These are phyloP conservation scores for Pythium apleroticum DNA, from an alignment of 352 stramenopile genomes.

Conservation along the genomic window DNA sequence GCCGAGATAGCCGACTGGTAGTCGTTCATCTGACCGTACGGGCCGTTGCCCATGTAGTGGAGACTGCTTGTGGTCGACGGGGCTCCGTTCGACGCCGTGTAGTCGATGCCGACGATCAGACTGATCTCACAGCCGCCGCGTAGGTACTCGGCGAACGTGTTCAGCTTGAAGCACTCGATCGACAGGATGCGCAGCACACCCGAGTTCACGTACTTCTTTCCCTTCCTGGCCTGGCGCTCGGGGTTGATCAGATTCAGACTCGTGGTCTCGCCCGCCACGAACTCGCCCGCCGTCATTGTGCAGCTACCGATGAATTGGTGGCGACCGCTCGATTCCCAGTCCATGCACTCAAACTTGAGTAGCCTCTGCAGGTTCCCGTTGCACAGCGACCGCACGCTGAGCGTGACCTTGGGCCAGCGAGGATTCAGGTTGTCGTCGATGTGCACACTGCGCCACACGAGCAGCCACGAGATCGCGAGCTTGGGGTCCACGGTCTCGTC, in stretches of 20 bases:
- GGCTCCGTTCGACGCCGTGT: conserved; percentile 67
- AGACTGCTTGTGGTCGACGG: conserved; percentile 48
- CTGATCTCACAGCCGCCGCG: conserved; percentile 72
- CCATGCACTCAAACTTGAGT: conserved; percentile 76
- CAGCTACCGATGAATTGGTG: conserved; percentile 72
- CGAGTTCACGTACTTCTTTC: conserved; percentile 75
- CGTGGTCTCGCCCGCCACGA: conserved; percentile 53
- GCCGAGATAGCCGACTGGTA: conserved; percentile 78
- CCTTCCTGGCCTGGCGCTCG: conserved; percentile 63
- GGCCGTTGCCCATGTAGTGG: conserved; percentile 57
- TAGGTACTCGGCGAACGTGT: conserved; percentile 74
- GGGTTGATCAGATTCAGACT: conserved; percentile 64
- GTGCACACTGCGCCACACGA: conserved; percentile 67
- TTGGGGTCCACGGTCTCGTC: conserved; percentile 41
- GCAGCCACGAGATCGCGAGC: conserved; percentile 45
- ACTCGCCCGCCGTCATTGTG: conserved; percentile 49
- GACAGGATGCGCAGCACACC: conserved; percentile 58
- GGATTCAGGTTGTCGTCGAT: conserved; percentile 72
- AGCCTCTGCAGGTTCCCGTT: conserved; percentile 56
- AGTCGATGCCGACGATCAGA: conserved; percentile 82
- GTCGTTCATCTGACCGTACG: conserved; percentile 66
- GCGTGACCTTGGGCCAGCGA: conserved; percentile 51
- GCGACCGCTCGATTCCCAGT: conserved; percentile 69
- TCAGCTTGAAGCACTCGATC: conserved; percentile 59
- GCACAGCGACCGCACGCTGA: conserved; percentile 67